A percentile compares a stretch with the other conserved stretches of the same genome.
Evolutionary conservation across 176 grass and related monocot genomes (phyloP).

Genomic region (Areca catechu): DNA sequence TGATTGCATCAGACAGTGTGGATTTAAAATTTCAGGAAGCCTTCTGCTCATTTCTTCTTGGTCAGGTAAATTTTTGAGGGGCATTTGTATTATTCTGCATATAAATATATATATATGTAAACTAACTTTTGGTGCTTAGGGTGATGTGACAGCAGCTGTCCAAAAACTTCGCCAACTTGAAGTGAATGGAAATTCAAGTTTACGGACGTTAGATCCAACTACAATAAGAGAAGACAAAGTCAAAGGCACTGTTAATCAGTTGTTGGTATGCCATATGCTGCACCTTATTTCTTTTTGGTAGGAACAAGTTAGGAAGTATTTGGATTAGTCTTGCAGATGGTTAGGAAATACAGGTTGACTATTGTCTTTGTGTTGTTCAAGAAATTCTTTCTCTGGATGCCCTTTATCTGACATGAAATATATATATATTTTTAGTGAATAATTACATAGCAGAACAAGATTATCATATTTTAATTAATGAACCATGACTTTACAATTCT

Average conservation of each 20-base stretch:
- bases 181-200: slow-evolving; percentile 48
- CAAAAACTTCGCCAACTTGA: slow-evolving; percentile 82
- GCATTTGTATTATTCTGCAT: slow-evolving; percentile 13
- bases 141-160: slow-evolving; percentile 44
- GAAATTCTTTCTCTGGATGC: no score
- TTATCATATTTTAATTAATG: no score
- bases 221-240: slow-evolving; percentile 47
- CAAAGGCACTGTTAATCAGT: slow-evolving; percentile 52
- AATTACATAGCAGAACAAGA: no score
- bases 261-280: slow-evolving; percentile 54
- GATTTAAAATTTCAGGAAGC: slow-evolving; percentile 89
- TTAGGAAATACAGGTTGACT: no score
- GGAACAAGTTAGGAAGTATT: background rate
- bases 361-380: no score
- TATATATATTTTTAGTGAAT: no score
- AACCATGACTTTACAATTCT: no score
- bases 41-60: slow-evolving; percentile 85
- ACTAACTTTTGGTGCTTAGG: slow-evolving; percentile 45
- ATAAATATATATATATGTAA: slow-evolving; percentile 9
- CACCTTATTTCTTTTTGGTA: slow-evolving; percentile 5
- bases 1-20: slow-evolving; percentile 62
- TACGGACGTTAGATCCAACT: slow-evolving; percentile 38
- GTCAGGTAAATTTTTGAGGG: slow-evolving; percentile 51
- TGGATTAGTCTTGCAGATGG: no score
- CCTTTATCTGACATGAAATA: no score